phyloP scores from a whole-genome alignment of 805 yeast genomes.

The Debaryomyces maramus region DNA sequence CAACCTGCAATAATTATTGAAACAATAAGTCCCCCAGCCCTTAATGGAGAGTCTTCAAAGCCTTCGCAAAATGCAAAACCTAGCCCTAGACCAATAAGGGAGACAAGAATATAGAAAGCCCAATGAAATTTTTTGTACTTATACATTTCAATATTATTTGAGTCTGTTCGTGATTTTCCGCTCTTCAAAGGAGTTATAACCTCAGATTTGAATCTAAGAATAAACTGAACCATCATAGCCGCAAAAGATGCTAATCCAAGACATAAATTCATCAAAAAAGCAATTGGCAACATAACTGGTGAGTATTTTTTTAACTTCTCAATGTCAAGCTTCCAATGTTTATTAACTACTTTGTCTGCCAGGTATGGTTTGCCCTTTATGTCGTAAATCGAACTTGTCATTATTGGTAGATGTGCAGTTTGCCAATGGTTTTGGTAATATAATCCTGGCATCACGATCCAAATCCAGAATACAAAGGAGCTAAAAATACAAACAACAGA shows the following conservation, averaged over 20 bases:
- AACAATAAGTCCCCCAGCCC: slow-evolving; percentile 12
- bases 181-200: slow-evolving; percentile 8
- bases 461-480: slow-evolving; percentile 15
- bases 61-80: slow-evolving; percentile 12
- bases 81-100: slow-evolving; percentile 8
- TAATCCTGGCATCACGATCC: slow-evolving; percentile 20
- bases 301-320: slow-evolving; percentile 14
- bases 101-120: slow-evolving; percentile 5
- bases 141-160: slow-evolving; percentile 8
- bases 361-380: slow-evolving; percentile 13
- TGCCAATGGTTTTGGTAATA: slow-evolving; percentile 26
- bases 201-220: slow-evolving; percentile 8
- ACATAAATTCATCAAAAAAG: slow-evolving; percentile 13
- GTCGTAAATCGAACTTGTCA: slow-evolving; percentile 17
- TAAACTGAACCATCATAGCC: slow-evolving; percentile 9
- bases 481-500: slow-evolving; percentile 10
- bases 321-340: slow-evolving; percentile 12
- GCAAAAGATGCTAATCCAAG: slow-evolving; percentile 14
- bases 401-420: slow-evolving; percentile 22
- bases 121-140: slow-evolving; percentile 9
- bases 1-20: slow-evolving; percentile 8
- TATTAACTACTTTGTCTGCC: slow-evolving; percentile 15
- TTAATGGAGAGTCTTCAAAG: slow-evolving; percentile 8
- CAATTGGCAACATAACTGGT: slow-evolving; percentile 15
- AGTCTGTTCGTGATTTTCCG: slow-evolving; percentile 5